Base-by-base conservation (phyloP, 805 yeast species). In the Wickerhamiella cacticola region DNA sequence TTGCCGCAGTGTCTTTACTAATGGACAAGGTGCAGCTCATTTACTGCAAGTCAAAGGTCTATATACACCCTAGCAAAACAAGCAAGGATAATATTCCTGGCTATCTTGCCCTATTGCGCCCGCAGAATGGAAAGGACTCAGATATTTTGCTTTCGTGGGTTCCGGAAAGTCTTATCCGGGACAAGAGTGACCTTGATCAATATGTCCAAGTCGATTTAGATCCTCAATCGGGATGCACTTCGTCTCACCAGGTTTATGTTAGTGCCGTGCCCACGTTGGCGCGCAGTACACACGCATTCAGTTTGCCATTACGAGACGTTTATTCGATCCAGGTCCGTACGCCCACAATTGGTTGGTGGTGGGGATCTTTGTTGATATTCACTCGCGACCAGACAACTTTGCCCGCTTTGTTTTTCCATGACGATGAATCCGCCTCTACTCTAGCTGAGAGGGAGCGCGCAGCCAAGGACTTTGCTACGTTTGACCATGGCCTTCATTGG, bases 361-460 rank as follows among this genome's bases (percentile, higher is more conserved):
- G 75, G 65, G 99, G 99, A 0, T 83, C 95, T 0, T 67, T 89
- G 13, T 68, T 86, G 1, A 63, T 92, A 24, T 80, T 85, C 62
- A 75, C 89, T 1, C 74, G 75, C 53, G 60, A 64, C 26, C 76
- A 67, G 36, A 76, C 76, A 7, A 76, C 78, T 39, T 64, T 86
- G 15, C 97, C 97, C 0, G 80, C 87, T 3, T 58, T 92, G 35
- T 92, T 88, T 63, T 88, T 92, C 68, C 98, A 92, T 63, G 98
- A 92, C 59, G 82, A 83, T 48, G 88, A 83, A 56, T 76, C 81
- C 28, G 80, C 84, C 5, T 81, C 89, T 35, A 85, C 95, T 0
- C 66, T 73, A 44, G 64, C 72, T 51, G 80, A 75, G 53, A 81
- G 78, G 53, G 72, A 74, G 45, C 60, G 74, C 46, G 72, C 79